phyloP scores from a whole-genome alignment of 495 filamentous ascomycete species.

The Aspergillus kassunensis region DNA sequence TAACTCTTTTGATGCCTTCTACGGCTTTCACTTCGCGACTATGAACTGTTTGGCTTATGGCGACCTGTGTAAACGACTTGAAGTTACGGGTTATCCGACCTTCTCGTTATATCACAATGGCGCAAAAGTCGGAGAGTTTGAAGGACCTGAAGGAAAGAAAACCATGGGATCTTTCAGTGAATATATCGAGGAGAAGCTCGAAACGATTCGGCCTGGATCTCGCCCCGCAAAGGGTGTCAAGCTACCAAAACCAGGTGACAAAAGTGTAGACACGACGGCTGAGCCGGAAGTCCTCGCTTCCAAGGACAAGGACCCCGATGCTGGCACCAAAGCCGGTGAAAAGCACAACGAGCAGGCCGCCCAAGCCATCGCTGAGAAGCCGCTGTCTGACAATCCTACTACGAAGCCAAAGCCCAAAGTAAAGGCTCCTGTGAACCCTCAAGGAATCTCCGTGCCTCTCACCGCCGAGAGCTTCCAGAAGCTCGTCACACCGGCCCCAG shows the following conservation, averaged over 20 bases:
- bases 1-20: slow-evolving; percentile 67
- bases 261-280: slow-evolving; percentile 42
- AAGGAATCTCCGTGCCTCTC: slow-evolving; percentile 69
- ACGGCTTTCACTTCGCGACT: slow-evolving; percentile 83
- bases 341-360: slow-evolving; percentile 42
- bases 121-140: slow-evolving; percentile 54
- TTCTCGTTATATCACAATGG: slow-evolving; percentile 84
- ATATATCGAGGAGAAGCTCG: slow-evolving; percentile 73
- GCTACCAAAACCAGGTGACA: slow-evolving; percentile 57
- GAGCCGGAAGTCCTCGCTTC: slow-evolving; percentile 42
- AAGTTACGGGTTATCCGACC: slow-evolving; percentile 64
- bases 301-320: slow-evolving; percentile 48
- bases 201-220: slow-evolving; percentile 73
- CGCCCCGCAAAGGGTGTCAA: slow-evolving; percentile 59
- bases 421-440: slow-evolving; percentile 59
- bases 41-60: slow-evolving; percentile 81
- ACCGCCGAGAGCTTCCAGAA: slow-evolving; percentile 83
- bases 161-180: slow-evolving; percentile 56
- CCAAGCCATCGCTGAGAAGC: slow-evolving; percentile 26
- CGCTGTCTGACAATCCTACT: slow-evolving; percentile 27
- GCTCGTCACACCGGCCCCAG: slow-evolving; percentile 77
- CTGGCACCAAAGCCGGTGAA: slow-evolving; percentile 40
- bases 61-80: slow-evolving; percentile 64
- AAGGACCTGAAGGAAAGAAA: slow-evolving; percentile 59
- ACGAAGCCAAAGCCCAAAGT: slow-evolving; percentile 31